phyloP scores from a whole-genome alignment of 129 eudicot genomes.

The Saussurea involucrata region DNA sequence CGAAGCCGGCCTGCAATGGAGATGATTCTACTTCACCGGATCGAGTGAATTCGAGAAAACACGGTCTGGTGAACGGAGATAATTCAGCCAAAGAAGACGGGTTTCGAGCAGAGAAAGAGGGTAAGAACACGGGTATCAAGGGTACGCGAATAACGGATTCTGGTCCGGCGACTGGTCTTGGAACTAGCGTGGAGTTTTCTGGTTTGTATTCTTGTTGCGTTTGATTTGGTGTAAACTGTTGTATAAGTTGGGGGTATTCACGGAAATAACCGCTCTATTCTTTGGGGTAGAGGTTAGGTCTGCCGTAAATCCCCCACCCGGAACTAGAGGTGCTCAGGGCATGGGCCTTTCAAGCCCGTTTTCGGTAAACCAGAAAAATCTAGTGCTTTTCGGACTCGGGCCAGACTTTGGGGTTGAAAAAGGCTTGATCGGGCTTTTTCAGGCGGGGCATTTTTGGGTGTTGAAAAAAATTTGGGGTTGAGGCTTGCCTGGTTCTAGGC shows the following conservation, averaged over 20 bases:
- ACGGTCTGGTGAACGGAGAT: conserved; percentile 40
- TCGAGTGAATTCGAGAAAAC: conserved; percentile 29
- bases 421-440: background rate
- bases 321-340: too few relatives aligned
- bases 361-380: too few relatives aligned
- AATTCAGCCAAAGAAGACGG: conserved; percentile 39
- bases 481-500: too few relatives aligned
- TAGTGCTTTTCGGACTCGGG: background rate
- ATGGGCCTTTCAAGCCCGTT: too few relatives aligned
- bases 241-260: background rate
- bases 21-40: conserved; percentile 40
- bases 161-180: conserved; percentile 25
- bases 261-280: background rate
- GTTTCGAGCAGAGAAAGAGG: conserved; percentile 24
- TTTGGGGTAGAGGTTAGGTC: too few relatives aligned
- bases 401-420: background rate
- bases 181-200: conserved; percentile 14
- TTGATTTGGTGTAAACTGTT: background rate
- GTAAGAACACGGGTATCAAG: conserved; percentile 5
- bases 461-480: too few relatives aligned
- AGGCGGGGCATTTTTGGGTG: too few relatives aligned
- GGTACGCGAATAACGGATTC: conserved; percentile 35
- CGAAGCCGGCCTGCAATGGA: conserved; percentile 49
- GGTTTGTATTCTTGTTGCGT: background rate
- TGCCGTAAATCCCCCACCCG: too few relatives aligned